Conservation (phyloP, 352 stramenopile genomes). For the Phytophthora pinifolia region DNA sequence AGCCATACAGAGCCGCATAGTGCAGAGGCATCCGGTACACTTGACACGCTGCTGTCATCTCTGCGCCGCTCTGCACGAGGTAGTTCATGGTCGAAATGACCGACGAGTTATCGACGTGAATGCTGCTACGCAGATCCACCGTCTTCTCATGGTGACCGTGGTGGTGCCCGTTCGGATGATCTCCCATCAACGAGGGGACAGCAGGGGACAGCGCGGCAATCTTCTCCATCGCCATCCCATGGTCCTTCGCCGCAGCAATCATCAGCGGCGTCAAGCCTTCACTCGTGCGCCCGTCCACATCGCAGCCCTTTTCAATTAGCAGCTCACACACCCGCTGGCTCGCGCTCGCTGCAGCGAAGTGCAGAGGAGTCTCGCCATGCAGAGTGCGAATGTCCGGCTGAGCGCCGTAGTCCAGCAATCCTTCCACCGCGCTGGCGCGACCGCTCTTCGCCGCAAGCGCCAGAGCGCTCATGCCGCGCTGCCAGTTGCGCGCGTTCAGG, state of each 20-base stretch:
- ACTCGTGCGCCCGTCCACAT: slow-evolving; percentile 69
- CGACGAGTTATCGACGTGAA: slow-evolving; percentile 49
- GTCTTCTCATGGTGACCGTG: slow-evolving; percentile 27
- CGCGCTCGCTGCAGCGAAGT: slow-evolving; percentile 75
- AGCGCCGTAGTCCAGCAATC: slow-evolving; percentile 80
- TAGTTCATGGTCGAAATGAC: slow-evolving; percentile 75
- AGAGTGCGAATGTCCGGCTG: slow-evolving; percentile 64
- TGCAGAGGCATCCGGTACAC: slow-evolving; percentile 74
- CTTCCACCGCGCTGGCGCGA: slow-evolving; percentile 69
- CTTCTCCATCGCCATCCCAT: slow-evolving; percentile 41
- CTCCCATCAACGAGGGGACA: slow-evolving; percentile 16
- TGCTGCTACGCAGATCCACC: slow-evolving; percentile 44
- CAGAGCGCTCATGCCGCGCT: slow-evolving; percentile 74
- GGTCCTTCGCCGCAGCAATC: slow-evolving; percentile 59
- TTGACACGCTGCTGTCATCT: slow-evolving; percentile 63
- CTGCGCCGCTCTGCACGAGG: slow-evolving; percentile 61
- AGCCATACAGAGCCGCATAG: slow-evolving; percentile 70
- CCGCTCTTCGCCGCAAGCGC: slow-evolving; percentile 72
- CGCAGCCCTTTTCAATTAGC: slow-evolving; percentile 68
- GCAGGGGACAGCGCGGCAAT: slow-evolving; percentile 27
- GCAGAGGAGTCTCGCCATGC: slow-evolving; percentile 70
- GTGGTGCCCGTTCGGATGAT: slow-evolving; percentile 6
- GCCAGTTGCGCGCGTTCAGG: slow-evolving; percentile 80
- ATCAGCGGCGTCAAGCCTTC: slow-evolving; percentile 79
- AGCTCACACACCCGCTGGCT: slow-evolving; percentile 63